Base-by-base conservation (phyloP, 768 basidiomycete species). In the Mycena rebaudengoi region DNA sequence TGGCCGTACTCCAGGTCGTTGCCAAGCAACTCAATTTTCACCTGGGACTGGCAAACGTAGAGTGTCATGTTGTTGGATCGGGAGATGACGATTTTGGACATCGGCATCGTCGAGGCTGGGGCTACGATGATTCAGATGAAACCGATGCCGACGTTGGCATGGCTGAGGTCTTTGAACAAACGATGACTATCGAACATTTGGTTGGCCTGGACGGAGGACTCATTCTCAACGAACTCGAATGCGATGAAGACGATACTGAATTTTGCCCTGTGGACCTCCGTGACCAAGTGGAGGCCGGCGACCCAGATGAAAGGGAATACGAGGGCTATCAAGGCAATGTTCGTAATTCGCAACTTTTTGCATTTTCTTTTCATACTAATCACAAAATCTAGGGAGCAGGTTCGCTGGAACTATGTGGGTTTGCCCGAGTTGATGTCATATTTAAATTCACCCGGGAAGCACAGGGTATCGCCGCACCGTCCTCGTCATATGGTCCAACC, bases 261-360 rank as follows among this genome's bases (percentile, higher is more conserved):
- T 58, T 58, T 37, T 58, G 56, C 21, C 56, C 56, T 8, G 4
- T 14, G n/a, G 49, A 65, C 26, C 62, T 74, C 0, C 52, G 57
- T 5, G 59, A 70, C 0, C 43, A 16, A 11, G 35, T 74, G 4
- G 65, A 67, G 18, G 43, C 14, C 5, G 66, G 64, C 8, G 53
- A 16, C 2, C 62, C 65, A 18, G 70, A 75, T 32, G 52, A 69
- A 13, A 65, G 73, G 49, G 71, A 74, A 18, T 75, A 68, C 54
- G 73, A 71, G 49, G 71, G 72, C 5, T 74, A 74, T 39, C 66
- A 58, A 60, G 74, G 73, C 13, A 75, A 74, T 58, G 74, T 76
- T 57, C 50, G 74, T 64, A 4, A 30, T 39, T 35, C 26, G n/a
- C n/a, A n/a, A n/a, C 8, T 40, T 44, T n/a, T 37, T 12, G n/a